Percentiles rank a stretch among this genome's conserved stretches.
Evolutionary conservation across 305 asterid genomes (phyloP).

Genomic region (Solanum hybrid): DNA sequence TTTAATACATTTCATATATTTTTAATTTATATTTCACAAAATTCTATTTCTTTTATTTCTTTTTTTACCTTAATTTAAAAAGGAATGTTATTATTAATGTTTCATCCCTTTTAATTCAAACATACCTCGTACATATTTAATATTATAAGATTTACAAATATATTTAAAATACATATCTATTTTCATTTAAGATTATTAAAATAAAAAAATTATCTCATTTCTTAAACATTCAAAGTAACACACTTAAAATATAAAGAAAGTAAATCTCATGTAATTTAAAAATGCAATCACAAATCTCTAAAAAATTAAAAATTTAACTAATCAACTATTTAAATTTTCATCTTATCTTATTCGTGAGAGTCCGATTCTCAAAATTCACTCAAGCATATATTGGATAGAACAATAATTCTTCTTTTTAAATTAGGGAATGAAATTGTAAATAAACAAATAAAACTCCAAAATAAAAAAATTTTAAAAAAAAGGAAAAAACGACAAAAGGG

Average conservation of each 20-base stretch:
- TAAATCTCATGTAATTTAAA: background rate
- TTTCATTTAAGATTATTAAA: background rate
- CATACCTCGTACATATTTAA: background rate
- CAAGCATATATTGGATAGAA: background rate
- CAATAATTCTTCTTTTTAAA: background rate
- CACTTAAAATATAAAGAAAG: background rate
- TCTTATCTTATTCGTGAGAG: too few relatives aligned
- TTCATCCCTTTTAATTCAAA: background rate
- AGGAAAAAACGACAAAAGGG: conserved; percentile 6
- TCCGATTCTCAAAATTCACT: background rate
- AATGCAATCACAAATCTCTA: background rate
- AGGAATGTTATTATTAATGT: background rate
- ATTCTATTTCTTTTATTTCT: background rate
- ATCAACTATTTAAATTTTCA: background rate
- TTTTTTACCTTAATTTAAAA: background rate
- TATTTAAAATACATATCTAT: background rate
- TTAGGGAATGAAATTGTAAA: background rate
- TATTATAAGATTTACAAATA: background rate
- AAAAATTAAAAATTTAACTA: background rate
- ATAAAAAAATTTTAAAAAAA: background rate
- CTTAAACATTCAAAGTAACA: background rate
- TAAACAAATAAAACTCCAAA: conserved; percentile 5
- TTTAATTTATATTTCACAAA: too few relatives aligned
- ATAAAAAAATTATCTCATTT: background rate
- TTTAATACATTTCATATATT: too few relatives aligned